Conservation (phyloP, 2,329 filamentous ascomycete species). For the Tolypocladium tropicale region DNA sequence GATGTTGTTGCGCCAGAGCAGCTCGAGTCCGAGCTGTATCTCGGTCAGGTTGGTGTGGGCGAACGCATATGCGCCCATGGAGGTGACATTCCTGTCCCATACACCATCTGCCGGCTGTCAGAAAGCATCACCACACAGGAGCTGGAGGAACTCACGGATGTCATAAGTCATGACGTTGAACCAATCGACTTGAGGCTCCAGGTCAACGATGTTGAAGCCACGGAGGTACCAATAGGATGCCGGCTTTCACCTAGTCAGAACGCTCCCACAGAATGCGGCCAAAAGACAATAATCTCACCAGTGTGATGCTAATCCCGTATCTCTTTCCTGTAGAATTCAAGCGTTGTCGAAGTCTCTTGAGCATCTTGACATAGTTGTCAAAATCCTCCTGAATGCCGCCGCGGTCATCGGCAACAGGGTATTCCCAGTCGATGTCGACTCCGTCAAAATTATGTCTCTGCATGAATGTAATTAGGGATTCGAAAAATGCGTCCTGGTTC, state of each 20-base stretch:
- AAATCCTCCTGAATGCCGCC: background rate
- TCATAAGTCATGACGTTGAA: background rate
- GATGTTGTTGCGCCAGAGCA: conserved; percentile 37
- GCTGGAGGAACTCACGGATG: background rate
- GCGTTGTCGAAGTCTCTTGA: background rate
- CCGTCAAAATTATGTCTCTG: background rate
- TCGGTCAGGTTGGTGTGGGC: conserved; percentile 38
- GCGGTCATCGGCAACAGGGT: background rate
- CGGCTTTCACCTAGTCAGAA: background rate
- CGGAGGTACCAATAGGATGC: background rate
- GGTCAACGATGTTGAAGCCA: background rate
- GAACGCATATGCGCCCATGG: conserved; percentile 11
- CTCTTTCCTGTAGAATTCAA: background rate
- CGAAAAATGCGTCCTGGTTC: background rate
- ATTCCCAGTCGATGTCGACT: background rate
- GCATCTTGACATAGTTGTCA: background rate
- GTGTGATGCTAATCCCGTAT: background rate
- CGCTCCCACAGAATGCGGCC: background rate
- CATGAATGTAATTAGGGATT: conserved; percentile 6
- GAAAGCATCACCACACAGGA: no score
- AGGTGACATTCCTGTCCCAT: background rate
- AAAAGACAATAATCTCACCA: no score
- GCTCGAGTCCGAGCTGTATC: conserved; percentile 30
- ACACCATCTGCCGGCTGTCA: background rate
- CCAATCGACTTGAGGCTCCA: background rate